phyloP scores from a whole-genome alignment of 148 eudicot species.

The Rhododendron henanense region DNA sequence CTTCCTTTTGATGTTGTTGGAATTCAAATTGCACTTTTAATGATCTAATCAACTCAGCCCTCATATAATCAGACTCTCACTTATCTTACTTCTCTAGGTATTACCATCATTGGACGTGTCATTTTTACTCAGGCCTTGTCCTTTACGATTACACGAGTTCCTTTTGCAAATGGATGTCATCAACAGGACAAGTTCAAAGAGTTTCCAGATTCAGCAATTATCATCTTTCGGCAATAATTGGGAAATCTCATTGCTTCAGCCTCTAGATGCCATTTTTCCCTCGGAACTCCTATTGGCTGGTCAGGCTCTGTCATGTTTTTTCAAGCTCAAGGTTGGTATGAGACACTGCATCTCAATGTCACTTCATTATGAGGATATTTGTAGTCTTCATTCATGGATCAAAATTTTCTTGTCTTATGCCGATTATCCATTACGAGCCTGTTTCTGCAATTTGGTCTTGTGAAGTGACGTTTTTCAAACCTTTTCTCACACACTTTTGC shows the following conservation, averaged over 20 bases:
- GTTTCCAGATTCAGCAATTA: conserved; percentile 77
- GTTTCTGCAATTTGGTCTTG: not conserved
- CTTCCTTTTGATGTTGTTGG: not conserved
- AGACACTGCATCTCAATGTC: not conserved
- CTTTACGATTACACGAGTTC: conserved; percentile 70
- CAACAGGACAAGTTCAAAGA: conserved; percentile 69
- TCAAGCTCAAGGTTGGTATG: conserved; percentile 79
- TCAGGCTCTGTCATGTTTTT: conserved; percentile 81
- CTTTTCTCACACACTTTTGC: not conserved
- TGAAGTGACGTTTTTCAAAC: not conserved
- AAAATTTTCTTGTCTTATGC: not conserved
- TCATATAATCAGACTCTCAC: not conserved
- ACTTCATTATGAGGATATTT: not conserved
- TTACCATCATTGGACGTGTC: conserved; percentile 83
- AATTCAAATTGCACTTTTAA: not conserved
- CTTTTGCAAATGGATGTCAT: conserved; percentile 82
- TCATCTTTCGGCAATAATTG: conserved; percentile 73
- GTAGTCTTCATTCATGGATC: not conserved
- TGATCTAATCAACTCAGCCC: not conserved
- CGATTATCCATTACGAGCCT: not conserved
- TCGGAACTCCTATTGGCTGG: conserved; percentile 61
- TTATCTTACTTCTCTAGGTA: conserved; percentile 44
- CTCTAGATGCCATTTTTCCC: conserved; percentile 46
- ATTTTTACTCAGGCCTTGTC: conserved; percentile 64
- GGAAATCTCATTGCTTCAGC: conserved; percentile 72